phyloP scores from a whole-genome alignment of 768 basidiomycete genomes.

The Chalciporus piperatus region DNA sequence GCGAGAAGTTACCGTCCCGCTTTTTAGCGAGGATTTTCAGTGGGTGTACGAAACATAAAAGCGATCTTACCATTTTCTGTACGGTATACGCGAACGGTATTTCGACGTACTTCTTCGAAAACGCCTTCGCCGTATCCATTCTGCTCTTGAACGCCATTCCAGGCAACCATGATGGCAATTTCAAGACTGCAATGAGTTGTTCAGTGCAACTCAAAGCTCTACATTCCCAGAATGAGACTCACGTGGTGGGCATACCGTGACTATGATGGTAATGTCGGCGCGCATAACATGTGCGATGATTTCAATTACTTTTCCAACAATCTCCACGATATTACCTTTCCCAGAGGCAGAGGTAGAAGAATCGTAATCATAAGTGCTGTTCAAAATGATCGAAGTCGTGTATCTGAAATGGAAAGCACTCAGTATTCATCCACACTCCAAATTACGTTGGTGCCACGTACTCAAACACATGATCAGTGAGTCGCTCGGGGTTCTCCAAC shows the following conservation, averaged over 20 bases:
- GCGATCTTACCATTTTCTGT: conserved; percentile 13
- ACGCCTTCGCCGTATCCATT: conserved; percentile 14
- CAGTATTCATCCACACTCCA: not conserved
- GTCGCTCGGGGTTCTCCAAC: conserved; percentile 31
- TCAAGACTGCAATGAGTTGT: conserved; percentile 8
- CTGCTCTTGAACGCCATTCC: conserved; percentile 23
- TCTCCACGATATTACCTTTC: conserved; percentile 14
- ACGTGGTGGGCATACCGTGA: conserved; percentile 17
- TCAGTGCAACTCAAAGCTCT: too few species aligned
- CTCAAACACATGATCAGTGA: conserved; percentile 36
- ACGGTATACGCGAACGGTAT: conserved; percentile 15
- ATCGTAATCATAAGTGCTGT: conserved; percentile 20
- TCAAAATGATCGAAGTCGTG: conserved; percentile 20
- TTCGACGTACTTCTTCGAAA: conserved; percentile 16
- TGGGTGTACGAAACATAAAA: not conserved
- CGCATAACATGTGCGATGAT: conserved; percentile 12
- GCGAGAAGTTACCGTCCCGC: conserved; percentile 2
- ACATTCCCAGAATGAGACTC: not conserved
- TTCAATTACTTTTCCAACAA: conserved; percentile 4
- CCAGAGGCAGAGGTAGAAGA: conserved; percentile 1
- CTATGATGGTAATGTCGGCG: conserved; percentile 16
- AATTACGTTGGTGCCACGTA: not conserved
- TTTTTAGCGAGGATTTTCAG: conserved; percentile 1
- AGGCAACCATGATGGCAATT: conserved; percentile 23
- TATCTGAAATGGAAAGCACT: conserved; percentile 5